Conservation (phyloP, 2,329 filamentous ascomycete genomes). For the Aschersonia sp. region DNA sequence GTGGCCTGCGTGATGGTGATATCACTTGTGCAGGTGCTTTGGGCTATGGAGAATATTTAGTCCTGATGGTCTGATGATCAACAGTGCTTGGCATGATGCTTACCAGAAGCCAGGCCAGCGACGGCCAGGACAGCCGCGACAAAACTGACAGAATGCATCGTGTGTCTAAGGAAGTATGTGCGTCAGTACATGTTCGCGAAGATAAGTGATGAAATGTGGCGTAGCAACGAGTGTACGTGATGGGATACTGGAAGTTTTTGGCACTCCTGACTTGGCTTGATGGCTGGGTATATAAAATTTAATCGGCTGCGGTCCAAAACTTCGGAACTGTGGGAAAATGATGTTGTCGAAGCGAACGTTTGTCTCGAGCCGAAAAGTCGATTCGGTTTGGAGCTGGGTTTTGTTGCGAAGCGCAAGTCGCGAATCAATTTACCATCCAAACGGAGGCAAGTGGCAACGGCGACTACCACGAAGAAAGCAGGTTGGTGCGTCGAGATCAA, state of each 20-base stretch:
- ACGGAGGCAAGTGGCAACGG: not conserved
- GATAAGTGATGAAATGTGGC: too few relatives aligned
- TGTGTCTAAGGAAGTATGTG: conserved; percentile 14
- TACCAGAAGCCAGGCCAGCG: conserved; percentile 27
- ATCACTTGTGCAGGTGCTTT: conserved; percentile 29
- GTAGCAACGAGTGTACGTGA: too few relatives aligned
- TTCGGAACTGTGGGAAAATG: conserved; percentile 6
- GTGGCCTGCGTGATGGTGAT: conserved; percentile 52
- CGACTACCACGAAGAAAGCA: not conserved
- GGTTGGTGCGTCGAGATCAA: not conserved
- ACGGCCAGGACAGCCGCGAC: conserved; percentile 30
- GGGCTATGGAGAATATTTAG: conserved; percentile 6
- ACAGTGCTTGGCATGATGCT: conserved; percentile 6
- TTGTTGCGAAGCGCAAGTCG: conserved; percentile 1
- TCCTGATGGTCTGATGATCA: not conserved
- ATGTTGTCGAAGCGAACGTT: conserved; percentile 7
- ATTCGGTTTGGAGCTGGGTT: not conserved
- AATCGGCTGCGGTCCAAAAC: conserved; percentile 11
- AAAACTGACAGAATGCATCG: conserved; percentile 31
- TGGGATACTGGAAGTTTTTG: not conserved
- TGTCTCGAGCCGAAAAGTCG: not conserved
- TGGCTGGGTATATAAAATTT: conserved; percentile 5
- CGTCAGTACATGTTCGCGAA: not conserved
- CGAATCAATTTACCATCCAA: conserved; percentile 1
- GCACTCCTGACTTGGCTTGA: conserved; percentile 7